Conservation (phyloP, 805 yeast genomes). For the Wickerhamiella vanderwaltii region DNA sequence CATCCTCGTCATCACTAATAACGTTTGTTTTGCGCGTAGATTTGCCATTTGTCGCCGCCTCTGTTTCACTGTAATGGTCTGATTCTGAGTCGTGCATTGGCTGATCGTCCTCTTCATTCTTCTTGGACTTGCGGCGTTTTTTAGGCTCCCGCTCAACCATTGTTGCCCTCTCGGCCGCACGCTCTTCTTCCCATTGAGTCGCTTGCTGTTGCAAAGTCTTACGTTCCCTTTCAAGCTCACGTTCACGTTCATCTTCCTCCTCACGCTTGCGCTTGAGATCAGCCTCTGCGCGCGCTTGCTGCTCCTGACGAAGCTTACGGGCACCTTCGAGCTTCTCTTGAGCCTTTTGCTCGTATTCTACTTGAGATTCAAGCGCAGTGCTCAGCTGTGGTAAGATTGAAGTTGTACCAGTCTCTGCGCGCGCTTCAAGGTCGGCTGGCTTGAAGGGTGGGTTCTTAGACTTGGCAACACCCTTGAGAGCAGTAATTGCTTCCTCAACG, state of each 20-base stretch:
- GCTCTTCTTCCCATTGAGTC: slow-evolving; percentile 27
- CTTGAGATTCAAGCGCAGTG: slow-evolving; percentile 59
- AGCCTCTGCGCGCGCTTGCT: slow-evolving; percentile 33
- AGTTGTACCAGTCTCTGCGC: slow-evolving; percentile 45
- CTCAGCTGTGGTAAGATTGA: slow-evolving; percentile 63
- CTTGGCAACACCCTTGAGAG: slow-evolving; percentile 48
- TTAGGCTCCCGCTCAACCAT: slow-evolving; percentile 15
- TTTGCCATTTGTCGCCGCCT: slow-evolving; percentile 4
- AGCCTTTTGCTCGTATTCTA: slow-evolving; percentile 46
- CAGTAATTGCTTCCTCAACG: slow-evolving; percentile 47
- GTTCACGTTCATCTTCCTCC: slow-evolving; percentile 24
- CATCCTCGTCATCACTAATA: slow-evolving; percentile 8
- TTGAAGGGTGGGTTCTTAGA: slow-evolving; percentile 63
- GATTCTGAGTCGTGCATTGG: background rate
- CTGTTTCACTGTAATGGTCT: slow-evolving; percentile 12
- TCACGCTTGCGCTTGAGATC: slow-evolving; percentile 21
- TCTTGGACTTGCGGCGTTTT: slow-evolving; percentile 12
- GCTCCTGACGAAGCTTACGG: slow-evolving; percentile 49
- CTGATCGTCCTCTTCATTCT: slow-evolving; percentile 27
- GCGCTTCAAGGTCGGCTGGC: slow-evolving; percentile 62
- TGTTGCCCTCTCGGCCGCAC: slow-evolving; percentile 31
- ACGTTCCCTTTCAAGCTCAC: slow-evolving; percentile 26
- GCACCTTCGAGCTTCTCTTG: slow-evolving; percentile 62
- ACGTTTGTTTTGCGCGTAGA: background rate
- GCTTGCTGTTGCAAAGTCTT: slow-evolving; percentile 25